Conservation (phyloP, 495 filamentous ascomycete genomes). For the Penicillium ucsense region DNA sequence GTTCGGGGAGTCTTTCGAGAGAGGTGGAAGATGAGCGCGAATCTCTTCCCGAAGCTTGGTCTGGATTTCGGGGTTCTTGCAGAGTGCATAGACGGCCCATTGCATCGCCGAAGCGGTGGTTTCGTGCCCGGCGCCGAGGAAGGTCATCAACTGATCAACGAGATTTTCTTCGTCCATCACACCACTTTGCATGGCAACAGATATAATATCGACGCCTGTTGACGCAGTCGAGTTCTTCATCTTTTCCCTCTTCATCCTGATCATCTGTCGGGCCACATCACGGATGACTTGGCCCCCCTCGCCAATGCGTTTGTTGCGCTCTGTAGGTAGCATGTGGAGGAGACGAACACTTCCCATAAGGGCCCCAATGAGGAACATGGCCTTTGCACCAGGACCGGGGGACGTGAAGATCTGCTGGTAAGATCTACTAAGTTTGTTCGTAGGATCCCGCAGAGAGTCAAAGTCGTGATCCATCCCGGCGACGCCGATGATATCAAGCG, state of each 20-base stretch:
- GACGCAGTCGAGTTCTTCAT: constrained; percentile 31
- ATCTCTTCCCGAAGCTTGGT: constrained; percentile 49
- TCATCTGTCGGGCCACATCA: constrained; percentile 51
- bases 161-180: constrained; percentile 71
- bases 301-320: constrained; percentile 53
- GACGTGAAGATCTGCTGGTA: constrained; percentile 45
- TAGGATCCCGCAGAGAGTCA: constrained; percentile 53
- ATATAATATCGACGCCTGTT: constrained; percentile 66
- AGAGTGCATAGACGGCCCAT: constrained; percentile 52
- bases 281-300: constrained; percentile 50
- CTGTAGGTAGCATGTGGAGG: constrained; percentile 45
- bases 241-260: constrained; percentile 56
- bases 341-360: constrained; percentile 24
- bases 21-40: constrained; percentile 51
- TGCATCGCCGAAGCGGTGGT: constrained; percentile 52
- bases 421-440: constrained; percentile 51
- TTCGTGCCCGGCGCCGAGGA: constrained; percentile 87
- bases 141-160: constrained; percentile 90
- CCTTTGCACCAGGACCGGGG: constrained; percentile 8
- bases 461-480: constrained; percentile 84
- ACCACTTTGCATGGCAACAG: constrained; percentile 67
- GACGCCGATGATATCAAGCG: constrained; percentile 82
- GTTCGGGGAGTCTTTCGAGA: constrained; percentile 28
- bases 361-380: constrained; percentile 35
- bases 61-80: constrained; percentile 48